Conservation (phyloP, 1,139 yeast genomes). For the Yamadazyma buinensis region DNA sequence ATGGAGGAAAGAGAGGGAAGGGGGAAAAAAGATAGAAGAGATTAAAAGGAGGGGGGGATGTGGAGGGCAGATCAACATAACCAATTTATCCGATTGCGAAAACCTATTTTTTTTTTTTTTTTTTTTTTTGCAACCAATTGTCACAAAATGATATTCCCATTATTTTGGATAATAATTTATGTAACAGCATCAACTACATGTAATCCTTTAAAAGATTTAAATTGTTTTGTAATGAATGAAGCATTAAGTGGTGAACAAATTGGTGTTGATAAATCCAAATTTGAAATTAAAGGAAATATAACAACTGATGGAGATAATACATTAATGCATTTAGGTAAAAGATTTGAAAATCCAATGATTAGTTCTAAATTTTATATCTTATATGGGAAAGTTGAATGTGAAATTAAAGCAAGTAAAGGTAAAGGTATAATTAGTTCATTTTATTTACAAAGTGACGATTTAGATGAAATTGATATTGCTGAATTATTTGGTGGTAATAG, state of each 20-base stretch:
- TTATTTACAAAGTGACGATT: constrained; percentile 44
- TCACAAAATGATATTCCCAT: not conserved
- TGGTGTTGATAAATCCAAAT: constrained; percentile 6
- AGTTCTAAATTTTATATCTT: constrained; percentile 33
- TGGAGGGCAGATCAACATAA: not conserved
- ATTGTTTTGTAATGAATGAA: constrained; percentile 21
- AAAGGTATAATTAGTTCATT: constrained; percentile 42
- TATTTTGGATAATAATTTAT: not conserved
- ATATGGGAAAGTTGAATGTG: constrained; percentile 43
- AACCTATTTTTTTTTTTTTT: not conserved
- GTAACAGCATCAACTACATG: constrained; percentile 11
- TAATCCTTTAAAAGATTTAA: constrained; percentile 21
- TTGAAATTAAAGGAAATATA: constrained; percentile 8
- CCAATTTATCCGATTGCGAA: not conserved
- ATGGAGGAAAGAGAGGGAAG: too few relatives aligned
- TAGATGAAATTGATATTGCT: constrained; percentile 46
- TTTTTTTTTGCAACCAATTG: constrained; percentile 3
- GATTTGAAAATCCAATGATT: constrained; percentile 39
- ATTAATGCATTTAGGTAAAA: constrained; percentile 16
- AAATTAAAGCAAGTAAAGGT: constrained; percentile 35
- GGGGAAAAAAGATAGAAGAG: too few relatives aligned
- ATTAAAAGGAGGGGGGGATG: too few relatives aligned
- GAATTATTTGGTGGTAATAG: constrained; percentile 42
- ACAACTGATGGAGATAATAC: not conserved
- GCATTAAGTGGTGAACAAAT: constrained; percentile 16